Evolutionary conservation across 495 filamentous ascomycete genomes (phyloP), one percentile per base, ranked within the genome.

Genomic region (Entonaema liquescens): DNA sequence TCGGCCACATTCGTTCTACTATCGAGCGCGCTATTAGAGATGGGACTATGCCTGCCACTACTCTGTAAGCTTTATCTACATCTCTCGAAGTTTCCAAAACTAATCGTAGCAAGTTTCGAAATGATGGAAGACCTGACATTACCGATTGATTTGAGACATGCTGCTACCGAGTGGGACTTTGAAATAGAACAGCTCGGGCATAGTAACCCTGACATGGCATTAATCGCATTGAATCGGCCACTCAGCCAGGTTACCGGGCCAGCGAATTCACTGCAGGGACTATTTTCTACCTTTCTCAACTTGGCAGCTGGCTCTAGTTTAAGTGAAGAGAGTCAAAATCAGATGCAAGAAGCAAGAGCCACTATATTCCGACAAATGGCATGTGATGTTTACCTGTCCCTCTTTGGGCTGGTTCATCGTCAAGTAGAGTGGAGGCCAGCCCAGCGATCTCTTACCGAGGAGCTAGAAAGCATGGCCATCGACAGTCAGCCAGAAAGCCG

Each of bases 351-450:
- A n/a, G 21, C 50, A 12, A 44, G 26, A 21, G 36, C 17, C 28
- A 47, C 38, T 9, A 26, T 62, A 42, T 55, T 68, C 52, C 63
- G 69, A 23, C 54, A 74, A 33, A 66, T 77, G 49, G 55, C 71
- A 38, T 72, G 61, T 47, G 73, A 76, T 47, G 29, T 74, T 50
- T 72, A 77, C 33, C n/a, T 76, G 28, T 77, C 75, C 15, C 33
- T 70, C 17, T 36, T 59, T 55, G 68, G 75, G 4, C 19, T 76
- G 5, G 73, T 74, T 58, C 64, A 62, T 59, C 70, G 65, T 12
- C 59, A 55, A 40, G 26, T 57, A 21, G 59, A 57, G 47, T 47
- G 56, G 33, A 47, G 19, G 13, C 59, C 57, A 29, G 49, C 58
- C 1, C 66, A 60, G 25, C 58, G 55, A 17, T 52, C 38, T 2